A percentile compares a stretch with the other conserved stretches of the same genome.
Conservation (phyloP, 805 yeast species). For the Wickerhamiella kazuoi region DNA sequence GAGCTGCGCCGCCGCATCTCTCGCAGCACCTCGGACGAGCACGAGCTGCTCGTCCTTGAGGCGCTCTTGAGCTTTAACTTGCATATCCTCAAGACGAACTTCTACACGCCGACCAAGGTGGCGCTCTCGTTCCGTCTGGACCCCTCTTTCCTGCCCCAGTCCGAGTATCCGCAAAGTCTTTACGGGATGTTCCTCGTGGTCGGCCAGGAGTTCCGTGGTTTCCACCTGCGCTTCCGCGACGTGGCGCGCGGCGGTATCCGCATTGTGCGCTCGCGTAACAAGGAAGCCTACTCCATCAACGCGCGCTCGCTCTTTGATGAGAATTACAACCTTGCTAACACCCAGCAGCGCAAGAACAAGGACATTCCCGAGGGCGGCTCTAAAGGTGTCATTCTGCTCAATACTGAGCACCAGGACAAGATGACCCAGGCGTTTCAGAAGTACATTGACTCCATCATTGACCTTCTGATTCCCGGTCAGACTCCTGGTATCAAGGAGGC, state of each 20-base stretch:
- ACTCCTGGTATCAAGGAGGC: conserved; percentile 64
- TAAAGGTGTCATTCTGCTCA: conserved; percentile 80
- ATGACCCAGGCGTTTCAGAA: conserved; percentile 78
- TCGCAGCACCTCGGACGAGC: conserved; percentile 56
- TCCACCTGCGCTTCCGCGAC: conserved; percentile 92
- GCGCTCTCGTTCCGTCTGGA: conserved; percentile 85
- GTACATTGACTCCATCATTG: conserved; percentile 81
- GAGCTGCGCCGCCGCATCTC: conserved; percentile 55
- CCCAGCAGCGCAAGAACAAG: conserved; percentile 93
- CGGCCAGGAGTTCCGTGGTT: conserved; percentile 92
- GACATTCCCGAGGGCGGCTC: conserved; percentile 99
- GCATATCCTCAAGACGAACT: conserved; percentile 80
- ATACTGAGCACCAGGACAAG: conserved; percentile 52
- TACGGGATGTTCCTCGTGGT: conserved; percentile 91
- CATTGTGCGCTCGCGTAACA: conserved; percentile 72
- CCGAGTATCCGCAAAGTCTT: conserved; percentile 85
- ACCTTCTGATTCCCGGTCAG: conserved; percentile 52
- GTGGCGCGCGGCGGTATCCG: conserved; percentile 97
- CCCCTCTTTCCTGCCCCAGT: conserved; percentile 65
- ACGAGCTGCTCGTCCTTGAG: conserved; percentile 61
- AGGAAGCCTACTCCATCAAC: conserved; percentile 71
- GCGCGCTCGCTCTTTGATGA: conserved; percentile 85
- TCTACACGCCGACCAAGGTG: conserved; percentile 82
- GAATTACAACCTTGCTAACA: conserved; percentile 84
- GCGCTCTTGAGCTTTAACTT: conserved; percentile 74